Evolutionary conservation across 192 early-diverging fungal genomes (phyloP).

Genomic region (Backusella westeae): DNA sequence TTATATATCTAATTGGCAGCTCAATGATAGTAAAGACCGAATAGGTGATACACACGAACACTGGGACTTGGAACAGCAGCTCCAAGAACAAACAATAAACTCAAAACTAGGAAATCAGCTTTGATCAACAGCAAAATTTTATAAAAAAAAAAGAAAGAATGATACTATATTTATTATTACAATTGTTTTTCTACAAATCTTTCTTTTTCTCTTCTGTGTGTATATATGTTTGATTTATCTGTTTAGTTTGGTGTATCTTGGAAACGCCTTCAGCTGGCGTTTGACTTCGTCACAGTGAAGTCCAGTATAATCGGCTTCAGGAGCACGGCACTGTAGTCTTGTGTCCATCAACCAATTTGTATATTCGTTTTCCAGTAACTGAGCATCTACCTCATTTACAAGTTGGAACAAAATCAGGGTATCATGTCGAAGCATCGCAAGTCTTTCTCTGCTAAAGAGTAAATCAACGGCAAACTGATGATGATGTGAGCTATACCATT

Average conservation of each 20-base stretch:
- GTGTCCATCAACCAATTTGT: slow-evolving; percentile 53
- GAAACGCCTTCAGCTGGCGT: neutral
- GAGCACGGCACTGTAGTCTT: slow-evolving; percentile 16
- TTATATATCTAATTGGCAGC: slow-evolving; percentile 1
- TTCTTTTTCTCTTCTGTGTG: neutral
- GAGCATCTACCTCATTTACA: slow-evolving; percentile 46
- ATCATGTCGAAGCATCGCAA: slow-evolving; percentile 50
- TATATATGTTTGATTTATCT: neutral
- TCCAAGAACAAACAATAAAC: neutral
- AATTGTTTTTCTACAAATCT: neutral
- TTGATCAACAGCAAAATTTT: neutral
- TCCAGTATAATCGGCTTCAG: neutral
- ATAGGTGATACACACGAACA: neutral
- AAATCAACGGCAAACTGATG: slow-evolving; percentile 42
- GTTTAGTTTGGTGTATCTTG: neutral
- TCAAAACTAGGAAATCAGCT: neutral
- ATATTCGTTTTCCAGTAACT: slow-evolving; percentile 46
- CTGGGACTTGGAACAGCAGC: neutral
- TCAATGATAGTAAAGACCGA: neutral
- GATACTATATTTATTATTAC: neutral
- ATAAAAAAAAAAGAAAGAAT: too few species aligned
- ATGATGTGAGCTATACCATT: slow-evolving; percentile 41
- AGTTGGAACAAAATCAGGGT: slow-evolving; percentile 42
- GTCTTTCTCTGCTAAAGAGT: slow-evolving; percentile 40
- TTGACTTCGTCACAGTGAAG: slow-evolving; percentile 17